These are phyloP conservation scores for Zygotorulaspora chibaensis DNA, from an alignment of 805 yeast species.

Conservation along the genomic window DNA sequence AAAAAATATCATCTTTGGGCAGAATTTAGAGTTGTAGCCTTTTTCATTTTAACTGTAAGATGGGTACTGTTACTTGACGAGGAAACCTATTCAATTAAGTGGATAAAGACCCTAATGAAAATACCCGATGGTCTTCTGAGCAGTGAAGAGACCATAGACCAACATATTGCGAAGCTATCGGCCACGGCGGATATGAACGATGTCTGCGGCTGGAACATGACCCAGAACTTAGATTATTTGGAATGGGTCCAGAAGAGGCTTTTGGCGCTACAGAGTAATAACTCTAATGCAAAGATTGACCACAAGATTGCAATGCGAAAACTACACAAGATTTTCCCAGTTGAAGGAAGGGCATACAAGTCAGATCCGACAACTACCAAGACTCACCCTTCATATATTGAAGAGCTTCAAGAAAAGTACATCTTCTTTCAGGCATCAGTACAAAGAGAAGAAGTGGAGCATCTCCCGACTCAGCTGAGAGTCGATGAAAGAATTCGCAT, in stretches of 20 bases:
- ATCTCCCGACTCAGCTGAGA: neutral
- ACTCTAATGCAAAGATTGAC: conserved; percentile 23
- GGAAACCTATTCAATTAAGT: conserved; percentile 12
- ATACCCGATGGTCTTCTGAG: conserved; percentile 3
- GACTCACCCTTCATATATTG: conserved; percentile 13
- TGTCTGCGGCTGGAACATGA: conserved; percentile 20
- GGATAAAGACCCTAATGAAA: conserved; percentile 8
- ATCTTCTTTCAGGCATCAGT: conserved; percentile 13
- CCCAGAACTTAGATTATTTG: conserved; percentile 23
- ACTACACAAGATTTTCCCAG: conserved; percentile 28
- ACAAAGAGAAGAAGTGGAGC: conserved; percentile 5
- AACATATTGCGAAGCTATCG: conserved; percentile 9
- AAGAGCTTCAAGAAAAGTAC: conserved; percentile 27
- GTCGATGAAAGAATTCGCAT: conserved; percentile 3
- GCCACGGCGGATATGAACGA: conserved; percentile 4
- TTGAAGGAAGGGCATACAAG: conserved; percentile 8
- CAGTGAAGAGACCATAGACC: conserved; percentile 10
- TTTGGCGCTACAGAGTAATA: conserved; percentile 17
- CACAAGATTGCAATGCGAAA: conserved; percentile 30
- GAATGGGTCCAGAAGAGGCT: conserved; percentile 29
- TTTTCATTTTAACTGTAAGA: conserved; percentile 22
- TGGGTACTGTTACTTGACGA: conserved; percentile 20
- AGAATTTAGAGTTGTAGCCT: conserved; percentile 24
- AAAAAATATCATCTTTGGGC: conserved; percentile 14
- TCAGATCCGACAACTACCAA: neutral